Conservation (phyloP, 2,329 filamentous ascomycete genomes). For the Phaeomoniella chlamydospora region DNA sequence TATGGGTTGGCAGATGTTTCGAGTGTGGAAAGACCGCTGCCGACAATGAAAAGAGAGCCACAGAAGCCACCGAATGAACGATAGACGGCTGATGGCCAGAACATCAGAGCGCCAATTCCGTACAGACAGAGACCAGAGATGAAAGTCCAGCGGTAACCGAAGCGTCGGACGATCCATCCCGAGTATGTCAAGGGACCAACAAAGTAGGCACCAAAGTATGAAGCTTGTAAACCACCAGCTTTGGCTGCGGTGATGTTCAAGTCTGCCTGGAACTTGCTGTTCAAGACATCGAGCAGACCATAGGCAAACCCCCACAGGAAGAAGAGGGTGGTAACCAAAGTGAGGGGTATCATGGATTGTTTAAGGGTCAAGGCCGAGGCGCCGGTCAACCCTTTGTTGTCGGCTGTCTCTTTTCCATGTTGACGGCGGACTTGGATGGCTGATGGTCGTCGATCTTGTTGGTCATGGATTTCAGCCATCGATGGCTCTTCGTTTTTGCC, state of each 20-base stretch:
- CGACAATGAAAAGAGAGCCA: conserved; percentile 52
- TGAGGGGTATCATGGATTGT: conserved; percentile 28
- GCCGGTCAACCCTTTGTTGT: conserved; percentile 21
- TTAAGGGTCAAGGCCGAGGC: conserved; percentile 26
- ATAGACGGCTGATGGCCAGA: conserved; percentile 68
- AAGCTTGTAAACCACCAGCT: conserved; percentile 47
- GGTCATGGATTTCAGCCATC: conserved; percentile 7
- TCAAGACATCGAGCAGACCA: conserved; percentile 33
- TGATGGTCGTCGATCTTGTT: conserved; percentile 11
- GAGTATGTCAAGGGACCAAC: conserved; percentile 38
- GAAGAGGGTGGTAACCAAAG: conserved; percentile 32
- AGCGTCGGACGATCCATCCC: conserved; percentile 50
- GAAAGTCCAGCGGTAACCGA: conserved; percentile 59
- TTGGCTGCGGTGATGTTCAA: conserved; percentile 39
- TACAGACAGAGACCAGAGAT: conserved; percentile 60
- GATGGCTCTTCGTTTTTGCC: conserved; percentile 5
- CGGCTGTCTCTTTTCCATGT: conserved; percentile 10
- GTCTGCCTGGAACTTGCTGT: conserved; percentile 44
- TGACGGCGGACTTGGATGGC: conserved; percentile 10
- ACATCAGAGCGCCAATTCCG: conserved; percentile 61
- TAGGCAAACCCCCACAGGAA: conserved; percentile 40
- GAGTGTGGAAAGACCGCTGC: conserved; percentile 56
- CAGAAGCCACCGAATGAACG: conserved; percentile 63
- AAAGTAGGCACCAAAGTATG: conserved; percentile 49
- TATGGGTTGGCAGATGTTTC: conserved; percentile 70